Base-by-base conservation (phyloP, 345 rosid genomes). In the Eucalyptus curtisii region DNA sequence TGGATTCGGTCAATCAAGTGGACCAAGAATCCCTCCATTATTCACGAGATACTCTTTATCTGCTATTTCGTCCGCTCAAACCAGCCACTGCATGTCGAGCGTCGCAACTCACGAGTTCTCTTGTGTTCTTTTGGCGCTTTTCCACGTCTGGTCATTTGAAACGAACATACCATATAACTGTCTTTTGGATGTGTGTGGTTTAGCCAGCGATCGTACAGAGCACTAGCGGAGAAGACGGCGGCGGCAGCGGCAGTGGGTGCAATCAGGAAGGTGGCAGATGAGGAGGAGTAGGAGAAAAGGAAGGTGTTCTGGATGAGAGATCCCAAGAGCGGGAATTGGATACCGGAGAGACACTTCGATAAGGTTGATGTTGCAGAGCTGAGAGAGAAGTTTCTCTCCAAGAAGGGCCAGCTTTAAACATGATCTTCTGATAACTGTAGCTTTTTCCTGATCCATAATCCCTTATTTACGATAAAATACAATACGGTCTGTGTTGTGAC, bases 301-400 rank as follows among this genome's bases (percentile, higher is more conserved):
- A 81, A 27, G 49, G 86, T 91, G 27, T 91, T 64, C 76, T 64
- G 94, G 94, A 94, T 94, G 95, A 92, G 88, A 86, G 94, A 93
- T 89, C 95, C 94, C 4, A 91, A 91, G 90, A 93, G 91, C 3
- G 94, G 94, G 13, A 92, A 94, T 86, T 93, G 95, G 94, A 90
- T 92, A 45, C 95, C 94, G 1, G 94, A 92, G 90, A 88, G 27
- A 47, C 94, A 92, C 25, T 93, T 92, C 55, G 89, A 82, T 61
- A 90, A 92, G 10, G 76, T 64, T 64, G 37, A n/a, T n/a, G 76
- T n/a, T 14, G 76, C 76, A 7, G 76, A 64, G 37, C 3, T 64
- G 76, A 64, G 76, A 14, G 76, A 64, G 37, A 64, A 64, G 76
- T n/a, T 64, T 30, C 76, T 64, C 76, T 7, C 76, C 86, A 81